Base-by-base conservation (phyloP, 1,139 yeast species). In the Kurtzmaniella quercitrusa region DNA sequence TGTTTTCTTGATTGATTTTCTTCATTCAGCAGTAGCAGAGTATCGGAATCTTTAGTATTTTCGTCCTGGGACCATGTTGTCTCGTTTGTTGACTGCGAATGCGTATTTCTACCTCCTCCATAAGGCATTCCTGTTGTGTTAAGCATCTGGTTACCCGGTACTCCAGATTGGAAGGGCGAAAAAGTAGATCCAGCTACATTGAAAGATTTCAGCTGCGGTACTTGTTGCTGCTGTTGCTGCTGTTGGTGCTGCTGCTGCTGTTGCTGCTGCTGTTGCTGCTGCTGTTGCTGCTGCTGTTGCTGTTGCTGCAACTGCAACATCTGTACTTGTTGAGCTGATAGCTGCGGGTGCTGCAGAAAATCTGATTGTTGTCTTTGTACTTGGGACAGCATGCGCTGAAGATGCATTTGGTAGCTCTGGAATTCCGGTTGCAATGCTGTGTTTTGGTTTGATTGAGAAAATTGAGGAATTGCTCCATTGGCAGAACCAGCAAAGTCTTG, bases 11-110 rank as follows among this genome's bases (percentile, higher is more conserved):
- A 39, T n/a, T 33, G 17, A 22, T 33, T 18, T 14, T 39, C 42
- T 9, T 65, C 74, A 37, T 54, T 61, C 1, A 76, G 69, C 2
- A 72, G 68, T 21, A 68, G 50, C 3, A 75, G 68, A 15, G 77
- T 71, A 45, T 72, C 78, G 20, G 72, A 64, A 38, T 72, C 77
- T 42, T 66, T 68, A 16, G 47, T 46, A 33, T 56, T 54, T 33
- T 69, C 75, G 41, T 70, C 75, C 41, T 69, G 74, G 1, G 76
- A 71, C 76, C 77, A 71, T 44, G 63, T 66, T 5, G 76, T 65
- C 28, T 71, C 77, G 50, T 69, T 71, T 6, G 76, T 70, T 2
- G 75, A 68, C 50, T 68, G 75, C 7, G 76, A 70, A 47, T 67
- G 67, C 11, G 65, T 57, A 42, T 63, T 63, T 5, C 51, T 47